Conservation (phyloP, 2,329 filamentous ascomycete species). For the Sporothrix pseudoabietina region DNA sequence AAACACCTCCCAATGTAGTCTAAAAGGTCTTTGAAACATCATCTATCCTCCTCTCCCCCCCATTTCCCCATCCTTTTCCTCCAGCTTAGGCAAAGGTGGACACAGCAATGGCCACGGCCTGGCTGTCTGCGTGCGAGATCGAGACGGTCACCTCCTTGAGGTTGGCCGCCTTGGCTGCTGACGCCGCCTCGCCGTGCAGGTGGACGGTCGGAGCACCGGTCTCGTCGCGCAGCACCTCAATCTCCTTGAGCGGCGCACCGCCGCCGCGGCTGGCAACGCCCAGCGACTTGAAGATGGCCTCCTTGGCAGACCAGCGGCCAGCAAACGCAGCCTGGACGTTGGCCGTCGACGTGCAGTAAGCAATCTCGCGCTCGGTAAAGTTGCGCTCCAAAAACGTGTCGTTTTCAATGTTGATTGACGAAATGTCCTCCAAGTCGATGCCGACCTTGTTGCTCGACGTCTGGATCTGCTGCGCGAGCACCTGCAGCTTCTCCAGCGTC, state of each 20-base stretch:
- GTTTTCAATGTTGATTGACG: conserved; percentile 87
- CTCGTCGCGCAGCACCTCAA: conserved; percentile 83
- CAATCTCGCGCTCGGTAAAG: conserved; percentile 82
- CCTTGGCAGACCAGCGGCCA: conserved; percentile 95
- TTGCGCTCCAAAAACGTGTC: conserved; percentile 94
- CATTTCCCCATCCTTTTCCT: neutral
- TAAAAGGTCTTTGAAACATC: conserved; percentile 10
- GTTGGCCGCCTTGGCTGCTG: conserved; percentile 80
- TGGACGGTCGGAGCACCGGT: conserved; percentile 80
- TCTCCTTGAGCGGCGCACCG: conserved; percentile 87
- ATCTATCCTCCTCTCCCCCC: neutral
- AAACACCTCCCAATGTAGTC: conserved; percentile 22
- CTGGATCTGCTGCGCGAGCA: conserved; percentile 67
- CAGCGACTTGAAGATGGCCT: conserved; percentile 97
- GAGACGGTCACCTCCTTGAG: conserved; percentile 89
- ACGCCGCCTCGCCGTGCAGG: conserved; percentile 80
- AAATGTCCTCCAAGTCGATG: conserved; percentile 89
- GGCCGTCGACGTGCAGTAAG: conserved; percentile 73
- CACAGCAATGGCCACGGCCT: conserved; percentile 92
- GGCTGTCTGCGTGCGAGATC: conserved; percentile 92
- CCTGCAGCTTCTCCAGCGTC: conserved; percentile 75
- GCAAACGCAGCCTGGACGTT: conserved; percentile 85
- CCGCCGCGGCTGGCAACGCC: conserved; percentile 85
- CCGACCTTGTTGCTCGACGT: conserved; percentile 77
- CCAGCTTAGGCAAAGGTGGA: conserved; percentile 64